Base-by-base conservation (phyloP, 2,329 filamentous ascomycete genomes). In the Claviceps sp. region DNA sequence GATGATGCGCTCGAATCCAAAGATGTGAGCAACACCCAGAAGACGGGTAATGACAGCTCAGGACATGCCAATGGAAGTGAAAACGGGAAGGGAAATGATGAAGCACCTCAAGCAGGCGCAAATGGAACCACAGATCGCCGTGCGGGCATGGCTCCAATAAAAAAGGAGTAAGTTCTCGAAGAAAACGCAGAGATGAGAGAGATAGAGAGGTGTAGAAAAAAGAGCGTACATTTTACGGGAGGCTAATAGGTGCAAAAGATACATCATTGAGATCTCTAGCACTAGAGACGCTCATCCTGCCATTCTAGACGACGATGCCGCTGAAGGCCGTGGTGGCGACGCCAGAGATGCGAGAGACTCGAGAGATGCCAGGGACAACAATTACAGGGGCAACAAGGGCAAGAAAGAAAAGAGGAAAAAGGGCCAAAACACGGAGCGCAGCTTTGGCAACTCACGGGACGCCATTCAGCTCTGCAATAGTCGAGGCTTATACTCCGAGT, bases 381-480 rank as follows among this genome's bases (percentile, higher is more conserved):
- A 60, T 43, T 55, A 50, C 63, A 65, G 63, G 59, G 65, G 60
- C 37, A 70, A 63, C 50, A 70, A 70, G 58, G 65, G 66, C 44
- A 73, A 72, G 63, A 72, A 66, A 52, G 64, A 64, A 51, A 74
- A 73, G 58, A 80, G 77, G 62, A 74, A 78, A 26, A 72, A 70
- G 58, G 72, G 72, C 13, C 89, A 95, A 68, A 96, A 97, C 67
- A 89, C 84, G 57, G 81, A 81, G 58, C 85, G 91, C 53, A 79
- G 78, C 44, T 96, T 93, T 65, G 89, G 89, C 49, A 81, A 75
- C 56, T 93, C 88, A 43, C 78, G 81, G 55, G 91, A 97, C 63
- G 78, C 79, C 34, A 75, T 90, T 52, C 79, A 79, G 42, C 77
- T 97, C 8, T 97, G 91, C 69, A 80, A 82, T 60, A 88, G 83